Evolutionary conservation across 768 basidiomycete species (phyloP).

Genomic region (Saitozyma podzolica): DNA sequence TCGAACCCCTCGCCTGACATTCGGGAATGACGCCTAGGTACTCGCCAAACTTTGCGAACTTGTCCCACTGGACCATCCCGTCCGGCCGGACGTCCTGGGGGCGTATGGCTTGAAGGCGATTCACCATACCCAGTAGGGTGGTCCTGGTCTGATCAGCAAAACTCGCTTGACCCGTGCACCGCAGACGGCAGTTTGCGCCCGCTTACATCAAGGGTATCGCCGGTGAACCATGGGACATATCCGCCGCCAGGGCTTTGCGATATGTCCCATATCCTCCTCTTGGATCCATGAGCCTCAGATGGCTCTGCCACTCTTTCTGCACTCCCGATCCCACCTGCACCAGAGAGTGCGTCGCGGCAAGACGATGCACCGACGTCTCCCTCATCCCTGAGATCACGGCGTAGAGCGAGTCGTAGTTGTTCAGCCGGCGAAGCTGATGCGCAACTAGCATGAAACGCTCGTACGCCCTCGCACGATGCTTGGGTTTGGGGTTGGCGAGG

Average conservation of each 20-base stretch:
- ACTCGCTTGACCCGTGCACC: background rate
- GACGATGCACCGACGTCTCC: slow-evolving; percentile 71
- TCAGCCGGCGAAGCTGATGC: slow-evolving; percentile 70
- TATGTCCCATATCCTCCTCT: slow-evolving; percentile 85
- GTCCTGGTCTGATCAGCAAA: slow-evolving; percentile 67
- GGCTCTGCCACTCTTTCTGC: slow-evolving; percentile 73
- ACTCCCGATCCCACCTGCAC: slow-evolving; percentile 69
- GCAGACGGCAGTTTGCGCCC: too few species aligned
- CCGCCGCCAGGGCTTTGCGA: slow-evolving; percentile 76
- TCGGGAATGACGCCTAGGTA: slow-evolving; percentile 75
- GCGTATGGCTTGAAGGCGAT: slow-evolving; percentile 76
- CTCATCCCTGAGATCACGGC: slow-evolving; percentile 94
- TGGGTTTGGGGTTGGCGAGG: slow-evolving; percentile 77
- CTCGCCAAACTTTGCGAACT: slow-evolving; percentile 87
- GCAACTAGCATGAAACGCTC: slow-evolving; percentile 88
- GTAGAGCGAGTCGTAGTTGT: slow-evolving; percentile 91
- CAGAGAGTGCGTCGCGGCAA: slow-evolving; percentile 70
- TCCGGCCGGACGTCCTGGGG: slow-evolving; percentile 66
- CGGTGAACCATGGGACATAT: slow-evolving; percentile 65
- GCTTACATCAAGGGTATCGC: slow-evolving; percentile 72
- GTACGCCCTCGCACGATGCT: slow-evolving; percentile 73
- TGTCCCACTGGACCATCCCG: slow-evolving; percentile 86
- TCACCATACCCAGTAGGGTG: slow-evolving; percentile 84
- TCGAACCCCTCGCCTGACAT: slow-evolving; percentile 65
- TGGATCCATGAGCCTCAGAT: slow-evolving; percentile 80